phyloP scores from a whole-genome alignment of 352 stramenopile species.

The Pythium dissimile region DNA sequence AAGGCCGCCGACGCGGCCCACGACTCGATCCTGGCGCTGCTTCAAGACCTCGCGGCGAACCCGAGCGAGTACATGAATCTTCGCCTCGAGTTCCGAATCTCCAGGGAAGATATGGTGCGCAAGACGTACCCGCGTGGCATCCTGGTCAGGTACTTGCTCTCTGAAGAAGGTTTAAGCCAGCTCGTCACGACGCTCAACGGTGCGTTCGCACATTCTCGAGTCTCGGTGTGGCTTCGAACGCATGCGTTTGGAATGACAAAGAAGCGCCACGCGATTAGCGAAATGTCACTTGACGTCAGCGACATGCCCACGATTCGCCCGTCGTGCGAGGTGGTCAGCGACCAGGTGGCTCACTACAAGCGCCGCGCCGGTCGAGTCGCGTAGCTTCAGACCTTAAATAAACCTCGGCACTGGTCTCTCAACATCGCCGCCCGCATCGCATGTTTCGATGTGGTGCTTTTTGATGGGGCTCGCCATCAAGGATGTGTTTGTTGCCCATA shows the following conservation, averaged over 20 bases:
- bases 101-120: slow-evolving; percentile 11
- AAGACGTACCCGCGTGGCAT: slow-evolving; percentile 8
- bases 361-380: no score
- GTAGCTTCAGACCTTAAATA: no score
- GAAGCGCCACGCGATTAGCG: neutral
- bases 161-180: neutral
- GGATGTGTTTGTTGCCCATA: no score
- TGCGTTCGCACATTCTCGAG: neutral
- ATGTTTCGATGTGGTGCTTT: no score
- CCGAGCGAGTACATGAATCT: neutral
- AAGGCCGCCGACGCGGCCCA: slow-evolving; percentile 8
- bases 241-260: neutral
- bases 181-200: neutral
- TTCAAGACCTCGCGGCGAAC: neutral
- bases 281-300: neutral
- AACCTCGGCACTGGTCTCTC: no score
- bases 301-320: neutral
- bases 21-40: neutral
- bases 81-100: neutral
- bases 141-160: neutral
- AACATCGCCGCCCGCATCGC: no score
- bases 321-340: neutral
- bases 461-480: no score
- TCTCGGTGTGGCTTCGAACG: neutral
- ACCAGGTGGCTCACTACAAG: neutral